Evolutionary conservation across 2,329 filamentous ascomycete species (phyloP).

Genomic region (Sphaerulina vaccinii): DNA sequence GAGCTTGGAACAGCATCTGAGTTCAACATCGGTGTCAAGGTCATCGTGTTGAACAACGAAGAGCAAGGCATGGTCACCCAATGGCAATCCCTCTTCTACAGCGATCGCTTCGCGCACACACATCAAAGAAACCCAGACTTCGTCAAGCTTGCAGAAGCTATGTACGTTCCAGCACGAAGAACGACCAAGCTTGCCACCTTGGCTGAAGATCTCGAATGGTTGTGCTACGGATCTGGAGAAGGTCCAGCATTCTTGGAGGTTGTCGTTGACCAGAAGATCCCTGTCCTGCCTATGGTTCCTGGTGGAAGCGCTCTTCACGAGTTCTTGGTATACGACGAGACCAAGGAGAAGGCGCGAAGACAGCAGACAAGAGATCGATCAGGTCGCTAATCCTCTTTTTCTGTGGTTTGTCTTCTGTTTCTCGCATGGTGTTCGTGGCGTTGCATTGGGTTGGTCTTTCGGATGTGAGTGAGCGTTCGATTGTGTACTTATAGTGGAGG

Average conservation of each 20-base stretch:
- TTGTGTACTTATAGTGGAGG: constrained; percentile 7
- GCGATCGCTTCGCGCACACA: constrained; percentile 88
- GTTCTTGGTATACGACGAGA: constrained; percentile 83
- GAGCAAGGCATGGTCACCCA: constrained; percentile 99
- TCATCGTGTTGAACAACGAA: constrained; percentile 93
- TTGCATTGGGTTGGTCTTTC: not conserved
- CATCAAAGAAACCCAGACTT: constrained; percentile 97
- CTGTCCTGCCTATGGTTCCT: constrained; percentile 97
- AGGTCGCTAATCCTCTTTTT: constrained; percentile 33
- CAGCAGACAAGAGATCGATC: constrained; percentile 39
- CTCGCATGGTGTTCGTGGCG: constrained; percentile 19
- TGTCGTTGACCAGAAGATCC: constrained; percentile 82
- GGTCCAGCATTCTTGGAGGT: constrained; percentile 94
- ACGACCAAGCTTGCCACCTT: constrained; percentile 74
- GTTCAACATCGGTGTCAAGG: constrained; percentile 95
- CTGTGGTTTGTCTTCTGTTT: constrained; percentile 10
- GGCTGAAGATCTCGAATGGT: constrained; percentile 76
- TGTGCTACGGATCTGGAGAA: constrained; percentile 70
- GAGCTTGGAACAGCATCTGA: constrained; percentile 90
- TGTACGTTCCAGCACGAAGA: constrained; percentile 76
- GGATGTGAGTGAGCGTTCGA: constrained; percentile 6
- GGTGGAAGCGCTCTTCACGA: constrained; percentile 84
- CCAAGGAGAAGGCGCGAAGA: constrained; percentile 46
- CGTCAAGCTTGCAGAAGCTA: constrained; percentile 86
- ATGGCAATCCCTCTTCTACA: constrained; percentile 97